Base-by-base conservation (phyloP, 192 early-diverging fungal genomes). In the Funneliformis mosseae region DNA sequence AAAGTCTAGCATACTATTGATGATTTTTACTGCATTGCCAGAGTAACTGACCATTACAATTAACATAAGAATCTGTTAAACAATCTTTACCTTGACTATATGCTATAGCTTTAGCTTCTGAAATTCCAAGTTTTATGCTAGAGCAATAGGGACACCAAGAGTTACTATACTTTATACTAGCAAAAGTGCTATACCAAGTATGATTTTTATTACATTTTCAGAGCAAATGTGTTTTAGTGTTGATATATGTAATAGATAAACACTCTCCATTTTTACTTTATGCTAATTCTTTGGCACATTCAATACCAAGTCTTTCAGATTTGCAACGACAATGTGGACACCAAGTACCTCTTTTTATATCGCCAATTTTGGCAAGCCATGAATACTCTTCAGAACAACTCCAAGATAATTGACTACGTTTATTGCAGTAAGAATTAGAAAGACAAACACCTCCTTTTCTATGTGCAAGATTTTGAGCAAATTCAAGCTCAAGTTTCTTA, bases 161-260 rank as follows among this genome's bases (percentile, higher is more conserved):
- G 1, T 71, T 71, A 71, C 4, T 2, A 71, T 71, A 71, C 69
- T 71, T 71, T 71, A 71, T 5, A 5, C 41, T 71, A 71, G 1
- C 69, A 71, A 71, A 4, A 71, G 69, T 5, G 41, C 42, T 71
- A 71, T 71, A 71, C 69, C 39, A 71, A 71, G 14, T 5, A 71
- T 71, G 69, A 71, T 71, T 75, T 75, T 75, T n/a, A 59, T 75
- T 5, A 75, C 46, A 75, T 75, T 7, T 60, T 48, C 73, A 75
- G 3, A 75, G 7, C 2, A 75, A 55, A 48, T 3, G 73, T 3
- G 8, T 75, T 75, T 60, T 0, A 75, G 7, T 7, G 2, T 75
- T 55, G 25, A 11, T 75, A 55, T 75, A 75, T 48, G 25, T 28
- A 75, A n/a, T n/a, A n/a, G n/a, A n/a, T n/a, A n/a, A n/a, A n/a